Evolutionary conservation across 1,284 basidiomycete species (phyloP).

Genomic region (Polyporus tsugae): DNA sequence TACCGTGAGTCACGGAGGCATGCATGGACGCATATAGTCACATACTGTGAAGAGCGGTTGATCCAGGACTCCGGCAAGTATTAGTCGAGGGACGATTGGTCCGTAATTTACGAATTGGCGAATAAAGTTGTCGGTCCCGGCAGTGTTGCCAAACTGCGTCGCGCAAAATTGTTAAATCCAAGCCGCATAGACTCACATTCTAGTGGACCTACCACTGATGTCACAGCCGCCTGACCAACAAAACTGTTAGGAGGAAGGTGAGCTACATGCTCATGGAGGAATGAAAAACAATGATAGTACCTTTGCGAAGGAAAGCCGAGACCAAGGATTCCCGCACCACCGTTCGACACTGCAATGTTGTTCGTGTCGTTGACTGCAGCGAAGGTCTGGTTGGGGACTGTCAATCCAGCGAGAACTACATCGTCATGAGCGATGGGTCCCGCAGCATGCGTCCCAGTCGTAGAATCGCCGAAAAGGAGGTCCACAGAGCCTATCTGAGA

Average conservation of each 20-base stretch:
- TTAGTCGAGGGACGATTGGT: slow-evolving; percentile 55
- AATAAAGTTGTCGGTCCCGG: slow-evolving; percentile 51
- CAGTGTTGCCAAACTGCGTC: slow-evolving; percentile 37
- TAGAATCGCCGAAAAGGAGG: slow-evolving; percentile 47
- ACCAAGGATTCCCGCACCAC: slow-evolving; percentile 49
- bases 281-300: slow-evolving; percentile 26
- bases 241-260: slow-evolving; percentile 37
- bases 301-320: slow-evolving; percentile 49
- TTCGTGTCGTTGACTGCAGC: slow-evolving; percentile 47
- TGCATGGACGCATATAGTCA: not conserved
- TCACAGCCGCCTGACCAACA: slow-evolving; percentile 49
- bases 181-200: not conserved
- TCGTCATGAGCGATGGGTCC: slow-evolving; percentile 48
- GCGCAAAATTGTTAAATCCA: not conserved
- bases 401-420: slow-evolving; percentile 47
- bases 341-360: slow-evolving; percentile 45
- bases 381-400: slow-evolving; percentile 44
- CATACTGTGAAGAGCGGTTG: slow-evolving; percentile 53
- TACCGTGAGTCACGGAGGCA: not conserved
- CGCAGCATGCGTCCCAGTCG: slow-evolving; percentile 45
- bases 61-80: slow-evolving; percentile 50
- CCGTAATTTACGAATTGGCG: slow-evolving; percentile 48
- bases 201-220: slow-evolving; percentile 39
- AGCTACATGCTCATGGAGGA: no score
- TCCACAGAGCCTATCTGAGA: slow-evolving; percentile 40